A percentile compares a stretch with the other conserved stretches of the same genome.
Conservation (phyloP, 2,329 filamentous ascomycete species). For the Diaporthe longicolla region DNA sequence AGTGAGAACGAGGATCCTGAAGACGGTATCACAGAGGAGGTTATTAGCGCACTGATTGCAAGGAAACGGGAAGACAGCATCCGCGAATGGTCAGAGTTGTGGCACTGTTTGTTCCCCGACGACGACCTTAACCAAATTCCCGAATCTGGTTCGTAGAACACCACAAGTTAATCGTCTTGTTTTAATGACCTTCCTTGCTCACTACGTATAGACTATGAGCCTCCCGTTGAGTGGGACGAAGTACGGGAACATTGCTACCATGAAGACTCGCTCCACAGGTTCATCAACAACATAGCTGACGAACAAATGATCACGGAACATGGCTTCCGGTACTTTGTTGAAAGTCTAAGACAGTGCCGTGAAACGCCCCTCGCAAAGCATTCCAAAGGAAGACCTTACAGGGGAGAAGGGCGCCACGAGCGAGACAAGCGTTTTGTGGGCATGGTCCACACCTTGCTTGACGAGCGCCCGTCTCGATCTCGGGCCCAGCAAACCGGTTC, state of each 20-base stretch:
- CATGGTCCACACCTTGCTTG: not conserved
- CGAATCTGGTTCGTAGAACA: not conserved
- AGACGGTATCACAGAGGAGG: constrained; percentile 17
- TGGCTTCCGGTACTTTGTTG: not conserved
- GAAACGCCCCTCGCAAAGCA: not conserved
- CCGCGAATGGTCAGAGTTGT: not conserved
- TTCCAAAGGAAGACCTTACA: not conserved
- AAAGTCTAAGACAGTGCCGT: not conserved
- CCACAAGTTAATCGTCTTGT: not conserved
- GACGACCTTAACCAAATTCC: not conserved
- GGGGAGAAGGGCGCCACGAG: not conserved
- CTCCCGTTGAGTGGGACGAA: constrained; percentile 16
- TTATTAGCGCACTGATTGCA: not conserved
- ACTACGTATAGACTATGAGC: not conserved
- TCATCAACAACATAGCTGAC: not conserved
- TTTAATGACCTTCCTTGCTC: not conserved
- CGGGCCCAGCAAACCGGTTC: not conserved
- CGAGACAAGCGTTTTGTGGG: not conserved
- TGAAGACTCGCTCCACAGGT: not conserved
- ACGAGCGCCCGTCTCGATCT: not conserved
- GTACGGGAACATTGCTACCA: not conserved
- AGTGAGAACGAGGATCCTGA: not conserved
- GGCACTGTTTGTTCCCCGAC: not conserved
- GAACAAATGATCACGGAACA: not conserved
- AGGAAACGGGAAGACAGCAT: not conserved